Evolutionary conservation across 169 alveolate species (phyloP), one percentile per base, ranked within the genome.

Genomic region (Cryptosporidium tyzzeri): DNA sequence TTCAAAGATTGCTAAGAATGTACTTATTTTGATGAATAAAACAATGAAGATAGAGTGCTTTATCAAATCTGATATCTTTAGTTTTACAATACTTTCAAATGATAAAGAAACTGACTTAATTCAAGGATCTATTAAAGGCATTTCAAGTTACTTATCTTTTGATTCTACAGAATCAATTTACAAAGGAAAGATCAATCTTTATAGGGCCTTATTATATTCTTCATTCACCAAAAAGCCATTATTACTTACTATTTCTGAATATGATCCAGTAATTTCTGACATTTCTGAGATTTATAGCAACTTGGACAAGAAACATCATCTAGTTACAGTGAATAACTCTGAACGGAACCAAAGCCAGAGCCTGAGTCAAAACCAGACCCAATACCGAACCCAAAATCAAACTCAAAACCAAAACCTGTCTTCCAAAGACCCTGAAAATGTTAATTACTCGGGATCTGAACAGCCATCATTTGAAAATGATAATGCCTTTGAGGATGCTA

Each of bases 51-150:
- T 80, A 44, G 75, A 80, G 21, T 80, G 89, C 7, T 80, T 26
- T 12, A 65, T 48, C 29, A 59, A 80, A 16, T 35, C 89, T 31
- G 89, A 80, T 7, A 80, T 65, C 18, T 39, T 80, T 41, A 65
- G 89, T 7, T 80, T 80, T 41, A 29, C 59, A 39, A 80, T 80
- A 39, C 65, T 62, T 16, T 80, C 89, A 21, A 50, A 14, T 26
- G 80, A 41, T 18, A 26, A 12, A 16, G 80, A 44, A 51, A 31
- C 26, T 18, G 55, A 73, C 5, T 21, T 80, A 14, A 16, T 80
- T 1, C 89, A 80, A 48, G 89, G 89, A 12, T 80, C 89, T 6
- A 80, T 80, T 37, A 80, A 48, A 12, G 74, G 89, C 0, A 80
- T 80, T 8, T 80, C 75, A 21, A 62, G 80, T 1, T 62, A 41